phyloP scores from a whole-genome alignment of 306 rosid species.

The Rosa chinensis region DNA sequence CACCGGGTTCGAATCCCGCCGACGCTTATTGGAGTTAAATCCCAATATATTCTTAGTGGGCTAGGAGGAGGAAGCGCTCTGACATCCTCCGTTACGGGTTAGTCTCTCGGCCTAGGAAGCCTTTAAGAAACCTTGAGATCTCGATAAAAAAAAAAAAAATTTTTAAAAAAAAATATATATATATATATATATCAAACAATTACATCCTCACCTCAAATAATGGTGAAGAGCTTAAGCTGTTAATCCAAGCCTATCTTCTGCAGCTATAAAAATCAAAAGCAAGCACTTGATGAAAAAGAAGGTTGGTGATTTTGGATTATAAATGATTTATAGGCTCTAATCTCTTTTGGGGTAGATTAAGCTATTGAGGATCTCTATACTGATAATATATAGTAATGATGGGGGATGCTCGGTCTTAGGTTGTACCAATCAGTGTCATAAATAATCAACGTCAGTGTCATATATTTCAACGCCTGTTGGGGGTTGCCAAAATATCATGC shows the following conservation, averaged over 20 bases:
- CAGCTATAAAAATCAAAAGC: background rate
- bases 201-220: slow-evolving; percentile 1
- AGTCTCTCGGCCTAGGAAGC: no score
- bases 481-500: background rate
- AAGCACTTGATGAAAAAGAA: background rate
- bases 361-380: background rate
- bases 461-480: background rate
- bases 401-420: background rate
- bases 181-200: background rate
- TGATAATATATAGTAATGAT: background rate
- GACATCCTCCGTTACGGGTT: no score
- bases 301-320: background rate
- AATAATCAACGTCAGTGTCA: background rate
- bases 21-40: no score
- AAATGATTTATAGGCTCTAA: background rate
- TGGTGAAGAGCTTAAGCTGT: background rate
- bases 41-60: no score
- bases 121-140: no score
- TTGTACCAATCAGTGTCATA: background rate
- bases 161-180: no score
- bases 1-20: no score
- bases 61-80: no score
- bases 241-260: background rate
- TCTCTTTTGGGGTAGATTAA: background rate
- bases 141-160: no score